A percentile compares a stretch with the other conserved stretches of the same genome.
Evolutionary conservation across 495 filamentous ascomycete species (phyloP).

Genomic region (Hypoxylon lienhwacheense): DNA sequence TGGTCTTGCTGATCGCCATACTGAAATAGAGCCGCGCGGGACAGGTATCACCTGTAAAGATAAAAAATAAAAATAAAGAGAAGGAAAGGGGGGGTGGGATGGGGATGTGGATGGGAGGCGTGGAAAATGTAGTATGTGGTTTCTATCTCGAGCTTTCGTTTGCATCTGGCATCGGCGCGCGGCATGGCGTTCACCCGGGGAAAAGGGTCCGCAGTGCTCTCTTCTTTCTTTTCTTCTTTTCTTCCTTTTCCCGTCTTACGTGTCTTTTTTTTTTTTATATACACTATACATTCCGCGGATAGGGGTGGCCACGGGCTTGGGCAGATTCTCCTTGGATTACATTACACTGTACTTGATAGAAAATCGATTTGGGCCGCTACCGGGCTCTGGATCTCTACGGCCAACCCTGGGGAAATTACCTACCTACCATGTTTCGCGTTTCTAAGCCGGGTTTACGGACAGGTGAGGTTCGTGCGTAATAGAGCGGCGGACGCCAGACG

Average conservation of each 20-base stretch:
- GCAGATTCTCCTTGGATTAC: conserved; percentile 18
- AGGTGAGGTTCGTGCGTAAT: too few species aligned
- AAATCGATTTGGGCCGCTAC: conserved; percentile 4
- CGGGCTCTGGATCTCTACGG: conserved; percentile 7
- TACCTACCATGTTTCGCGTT: conserved; percentile 5
- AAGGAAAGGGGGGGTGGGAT: background rate
- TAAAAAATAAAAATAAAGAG: background rate
- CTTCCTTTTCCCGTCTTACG: too few species aligned
- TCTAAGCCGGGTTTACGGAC: background rate
- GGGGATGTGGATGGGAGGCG: background rate
- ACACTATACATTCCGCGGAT: conserved; percentile 17
- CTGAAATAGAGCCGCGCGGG: conserved; percentile 60
- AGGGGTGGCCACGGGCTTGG: conserved; percentile 9
- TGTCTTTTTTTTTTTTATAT: conserved; percentile 16
- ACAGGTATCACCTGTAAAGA: background rate
- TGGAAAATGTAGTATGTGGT: background rate
- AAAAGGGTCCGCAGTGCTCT: too few species aligned
- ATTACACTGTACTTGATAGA: conserved; percentile 26
- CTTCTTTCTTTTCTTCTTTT: too few species aligned
- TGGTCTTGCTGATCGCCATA: conserved; percentile 77
- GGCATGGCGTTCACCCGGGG: conserved; percentile 33
- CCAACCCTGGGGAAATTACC: too few species aligned
- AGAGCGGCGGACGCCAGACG: too few species aligned
- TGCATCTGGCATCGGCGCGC: conserved; percentile 37
- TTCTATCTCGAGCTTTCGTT: conserved; percentile 14